Percentiles rank a stretch among this genome's conserved stretches.
These are phyloP conservation scores for Penicillium freii DNA, from an alignment of 2,329 filamentous ascomycete genomes.

Conservation along the genomic window DNA sequence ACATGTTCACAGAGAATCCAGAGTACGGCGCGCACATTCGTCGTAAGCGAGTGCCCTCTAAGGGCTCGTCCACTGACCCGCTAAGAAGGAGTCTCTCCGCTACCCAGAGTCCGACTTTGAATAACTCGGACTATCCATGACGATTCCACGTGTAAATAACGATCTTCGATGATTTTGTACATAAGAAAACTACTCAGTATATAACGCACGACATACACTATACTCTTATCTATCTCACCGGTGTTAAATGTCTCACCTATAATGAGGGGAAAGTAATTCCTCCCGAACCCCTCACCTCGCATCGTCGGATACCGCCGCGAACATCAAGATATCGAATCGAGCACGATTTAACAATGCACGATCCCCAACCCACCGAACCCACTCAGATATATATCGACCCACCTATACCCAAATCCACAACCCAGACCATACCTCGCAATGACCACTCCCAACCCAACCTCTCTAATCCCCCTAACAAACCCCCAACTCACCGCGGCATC, in stretches of 20 bases:
- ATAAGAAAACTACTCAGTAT: constrained; percentile 2
- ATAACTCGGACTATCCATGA: constrained; percentile 6
- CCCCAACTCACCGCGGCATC: constrained; percentile 44
- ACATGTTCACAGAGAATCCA: constrained; percentile 2
- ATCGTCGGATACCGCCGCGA: constrained; percentile 20
- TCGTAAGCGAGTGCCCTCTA: constrained; percentile 8
- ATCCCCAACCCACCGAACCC: not conserved
- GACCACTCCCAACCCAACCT: not conserved
- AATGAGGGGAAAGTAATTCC: constrained; percentile 5
- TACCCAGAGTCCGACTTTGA: constrained; percentile 6
- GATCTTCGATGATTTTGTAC: not conserved
- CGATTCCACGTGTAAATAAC: constrained; percentile 12
- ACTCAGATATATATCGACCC: not conserved
- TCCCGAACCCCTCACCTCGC: constrained; percentile 6
- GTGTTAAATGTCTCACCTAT: not conserved
- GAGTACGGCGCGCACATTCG: constrained; percentile 5
- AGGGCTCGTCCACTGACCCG: constrained; percentile 14
- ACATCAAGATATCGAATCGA: not conserved
- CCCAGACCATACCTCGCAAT: not conserved
- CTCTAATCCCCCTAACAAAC: constrained; percentile 31
- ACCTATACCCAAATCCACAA: not conserved
- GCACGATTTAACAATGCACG: not conserved
- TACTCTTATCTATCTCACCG: not conserved
- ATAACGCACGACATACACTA: constrained; percentile 4
- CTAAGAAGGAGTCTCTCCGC: constrained; percentile 8